A percentile compares a stretch with the other conserved stretches of the same genome.
phyloP scores from a whole-genome alignment of 495 filamentous ascomycete species.

The Lasiosphaeria ovina region DNA sequence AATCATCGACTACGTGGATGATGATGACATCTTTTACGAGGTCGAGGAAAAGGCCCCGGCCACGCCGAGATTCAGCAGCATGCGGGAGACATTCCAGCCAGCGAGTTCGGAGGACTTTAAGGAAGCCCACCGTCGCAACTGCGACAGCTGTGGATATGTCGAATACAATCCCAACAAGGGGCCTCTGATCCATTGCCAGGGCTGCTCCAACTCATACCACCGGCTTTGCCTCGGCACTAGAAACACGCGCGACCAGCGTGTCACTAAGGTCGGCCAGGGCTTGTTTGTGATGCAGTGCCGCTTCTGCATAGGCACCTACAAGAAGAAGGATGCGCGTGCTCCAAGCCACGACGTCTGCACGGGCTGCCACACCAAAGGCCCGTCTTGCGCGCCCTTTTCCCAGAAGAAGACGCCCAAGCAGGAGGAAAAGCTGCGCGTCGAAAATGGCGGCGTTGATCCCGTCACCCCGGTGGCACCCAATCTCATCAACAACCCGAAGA shows the following conservation, averaged over 20 bases:
- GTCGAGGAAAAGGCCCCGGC: conserved; percentile 56
- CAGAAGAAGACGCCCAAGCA: conserved; percentile 66
- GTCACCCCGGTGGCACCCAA: conserved; percentile 58
- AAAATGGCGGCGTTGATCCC: conserved; percentile 77
- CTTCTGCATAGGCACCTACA: conserved; percentile 68
- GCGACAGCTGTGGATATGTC: conserved; percentile 63
- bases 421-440: conserved; percentile 75
- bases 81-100: conserved; percentile 67
- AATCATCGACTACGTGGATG: conserved; percentile 59
- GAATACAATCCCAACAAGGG: conserved; percentile 57
- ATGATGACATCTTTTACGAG: conserved; percentile 51
- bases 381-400: conserved; percentile 67
- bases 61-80: conserved; percentile 53
- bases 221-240: conserved; percentile 76
- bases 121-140: conserved; percentile 62
- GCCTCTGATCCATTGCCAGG: conserved; percentile 79
- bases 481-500: conserved; percentile 69
- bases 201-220: conserved; percentile 82
- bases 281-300: conserved; percentile 88
- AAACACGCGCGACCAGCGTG: conserved; percentile 74
- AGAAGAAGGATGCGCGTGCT: conserved; percentile 62
- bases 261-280: conserved; percentile 79
- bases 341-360: conserved; percentile 72
- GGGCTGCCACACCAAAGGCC: conserved; percentile 58
- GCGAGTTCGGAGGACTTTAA: conserved; percentile 58